Evolutionary conservation across 495 filamentous ascomycete genomes (phyloP), one percentile per base, ranked within the genome.

Genomic region (Penicillium canariense): DNA sequence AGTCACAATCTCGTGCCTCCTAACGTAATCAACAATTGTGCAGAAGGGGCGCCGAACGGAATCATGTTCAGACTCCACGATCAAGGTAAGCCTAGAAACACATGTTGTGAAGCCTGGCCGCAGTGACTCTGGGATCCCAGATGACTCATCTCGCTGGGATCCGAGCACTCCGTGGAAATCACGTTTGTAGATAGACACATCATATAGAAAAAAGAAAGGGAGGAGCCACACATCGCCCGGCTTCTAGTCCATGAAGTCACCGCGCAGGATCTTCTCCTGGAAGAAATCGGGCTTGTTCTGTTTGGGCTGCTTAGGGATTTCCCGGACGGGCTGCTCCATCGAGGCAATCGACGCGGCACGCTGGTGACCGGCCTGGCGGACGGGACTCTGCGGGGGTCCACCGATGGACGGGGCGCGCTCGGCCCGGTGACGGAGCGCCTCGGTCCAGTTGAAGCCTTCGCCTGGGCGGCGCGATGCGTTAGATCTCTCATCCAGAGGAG

Each of bases 181-280:
- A 42, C 20, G n/a, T 17, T 23, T 42, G 38, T 22, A 31, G 17
- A 31, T 10, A 18, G 11, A 17, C 11, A 22, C 7, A 46, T 46
- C 15, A 26, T 15, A 11, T 8, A 27, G 10, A 15, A 15, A 28
- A 17, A 8, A 9, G 2, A 18, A 30, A 25, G 18, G 18, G 18
- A 6, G 25, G 9, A 8, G 2, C 12, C 18, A 9, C 5, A 25
- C 10, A 3, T 12, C 12, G 14, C 0, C 10, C 14, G 23, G 0
- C 17, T n/a, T 10, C 44, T 78, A 98, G 64, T 98, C 94, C 91
- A 97, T 96, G 65, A 98, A 96, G 61, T 98, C 94, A 28, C 94
- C 94, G 71, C 95, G 92, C 54, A 98, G 77, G 59, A 98, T 97
- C 56, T 96, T 84, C 79, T 98, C 94, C 72, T 96, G 90, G 76